Evolutionary conservation across 345 rosid species (phyloP).

Genomic region (Eucalyptus pumila): DNA sequence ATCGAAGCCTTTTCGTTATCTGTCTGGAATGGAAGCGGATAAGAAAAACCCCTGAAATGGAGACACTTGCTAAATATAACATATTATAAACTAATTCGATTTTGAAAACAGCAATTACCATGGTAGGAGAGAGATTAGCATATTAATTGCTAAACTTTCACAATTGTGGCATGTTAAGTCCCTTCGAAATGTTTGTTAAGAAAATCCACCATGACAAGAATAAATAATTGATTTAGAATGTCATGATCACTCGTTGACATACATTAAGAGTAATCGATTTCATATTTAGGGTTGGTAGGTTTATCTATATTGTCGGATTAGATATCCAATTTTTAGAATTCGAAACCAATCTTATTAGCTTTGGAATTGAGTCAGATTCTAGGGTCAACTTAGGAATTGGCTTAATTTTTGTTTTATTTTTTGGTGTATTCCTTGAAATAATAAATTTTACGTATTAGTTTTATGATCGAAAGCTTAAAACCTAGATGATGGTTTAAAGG

Average conservation of each 20-base stretch:
- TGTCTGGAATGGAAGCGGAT: neutral
- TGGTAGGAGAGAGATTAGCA: neutral
- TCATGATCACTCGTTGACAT: neutral
- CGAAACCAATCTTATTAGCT: fast-evolving
- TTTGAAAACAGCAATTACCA: neutral
- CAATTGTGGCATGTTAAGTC: neutral
- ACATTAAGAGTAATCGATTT: neutral
- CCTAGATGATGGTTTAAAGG: neutral
- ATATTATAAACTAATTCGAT: neutral
- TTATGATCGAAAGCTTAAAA: neutral
- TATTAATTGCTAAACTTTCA: neutral
- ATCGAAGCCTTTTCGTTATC: neutral
- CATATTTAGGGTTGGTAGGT: fast-evolving
- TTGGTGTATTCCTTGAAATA: neutral
- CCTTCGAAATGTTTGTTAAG: neutral
- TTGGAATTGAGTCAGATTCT: neutral
- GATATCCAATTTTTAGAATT: neutral
- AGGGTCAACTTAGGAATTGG: neutral
- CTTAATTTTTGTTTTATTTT: too few relatives aligned
- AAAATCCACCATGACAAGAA: neutral
- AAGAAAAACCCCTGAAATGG: neutral
- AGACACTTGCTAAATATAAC: neutral
- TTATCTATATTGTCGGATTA: neutral
- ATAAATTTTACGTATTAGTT: neutral
- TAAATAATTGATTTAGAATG: neutral